Evolutionary conservation across 164 flowering plant species (phyloP).

Genomic region (Aristolochia contorta): DNA sequence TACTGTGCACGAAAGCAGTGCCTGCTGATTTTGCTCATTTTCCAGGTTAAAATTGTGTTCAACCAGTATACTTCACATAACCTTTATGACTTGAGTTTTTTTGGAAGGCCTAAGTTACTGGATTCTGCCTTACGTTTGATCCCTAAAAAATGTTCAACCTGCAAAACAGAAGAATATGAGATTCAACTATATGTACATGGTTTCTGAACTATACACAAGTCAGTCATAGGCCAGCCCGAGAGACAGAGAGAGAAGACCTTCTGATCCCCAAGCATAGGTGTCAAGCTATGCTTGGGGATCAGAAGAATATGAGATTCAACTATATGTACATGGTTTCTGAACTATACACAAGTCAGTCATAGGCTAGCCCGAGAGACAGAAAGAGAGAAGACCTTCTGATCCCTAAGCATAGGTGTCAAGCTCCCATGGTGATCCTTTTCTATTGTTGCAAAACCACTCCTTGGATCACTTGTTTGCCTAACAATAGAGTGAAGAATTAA

Average conservation of each 20-base stretch:
- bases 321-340: too few species aligned
- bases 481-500: not conserved
- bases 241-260: conserved; percentile 42
- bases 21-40: too few species aligned
- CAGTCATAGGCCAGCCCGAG: not conserved
- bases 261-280: conserved; percentile 97
- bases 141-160: conserved; percentile 96
- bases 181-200: not conserved
- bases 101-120: conserved; percentile 38
- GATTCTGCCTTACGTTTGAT: conserved; percentile 76
- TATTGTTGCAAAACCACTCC: conserved; percentile 85
- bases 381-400: conserved; percentile 54
- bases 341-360: not conserved
- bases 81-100: conserved; percentile 51
- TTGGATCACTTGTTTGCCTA: conserved; percentile 88
- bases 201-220: too few species aligned
- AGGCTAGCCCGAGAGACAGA: not conserved
- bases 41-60: too few species aligned
- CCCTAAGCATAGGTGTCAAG: conserved; percentile 98
- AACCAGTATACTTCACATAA: too few species aligned
- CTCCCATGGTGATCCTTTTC: conserved; percentile 85
- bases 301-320: not conserved
- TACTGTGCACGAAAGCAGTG: too few species aligned
- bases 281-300: too few species aligned
- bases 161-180: conserved; percentile 10